phyloP scores from a whole-genome alignment of 1,284 basidiomycete species.

The Ceratobasidium sp. region DNA sequence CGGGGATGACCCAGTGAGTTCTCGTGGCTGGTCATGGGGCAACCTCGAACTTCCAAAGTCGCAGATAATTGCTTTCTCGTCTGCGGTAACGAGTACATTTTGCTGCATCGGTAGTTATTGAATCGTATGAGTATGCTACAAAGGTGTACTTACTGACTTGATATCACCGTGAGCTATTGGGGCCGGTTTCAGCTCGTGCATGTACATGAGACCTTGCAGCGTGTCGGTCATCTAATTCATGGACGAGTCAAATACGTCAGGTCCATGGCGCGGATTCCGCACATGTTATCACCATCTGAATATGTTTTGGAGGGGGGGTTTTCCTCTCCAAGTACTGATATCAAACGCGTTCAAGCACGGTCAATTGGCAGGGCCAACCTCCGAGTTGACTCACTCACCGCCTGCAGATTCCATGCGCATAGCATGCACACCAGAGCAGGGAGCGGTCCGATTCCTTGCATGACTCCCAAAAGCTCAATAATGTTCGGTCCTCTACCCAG shows the following conservation, averaged over 20 bases:
- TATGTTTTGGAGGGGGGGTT: slow-evolving; percentile 33
- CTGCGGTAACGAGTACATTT: slow-evolving; percentile 34
- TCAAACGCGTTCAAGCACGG: background rate
- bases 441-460: slow-evolving; percentile 20
- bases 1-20: slow-evolving; percentile 14
- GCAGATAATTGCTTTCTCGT: slow-evolving; percentile 36
- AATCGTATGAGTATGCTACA: background rate
- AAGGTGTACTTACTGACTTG: slow-evolving; percentile 30
- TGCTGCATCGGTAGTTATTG: background rate
- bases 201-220: slow-evolving; percentile 22
- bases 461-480: slow-evolving; percentile 24
- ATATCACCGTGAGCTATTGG: slow-evolving; percentile 39
- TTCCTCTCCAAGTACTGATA: slow-evolving; percentile 30
- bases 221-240: slow-evolving; percentile 37
- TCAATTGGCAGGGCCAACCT: background rate
- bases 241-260: background rate
- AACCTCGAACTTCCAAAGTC: slow-evolving; percentile 36
- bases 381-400: background rate
- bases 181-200: slow-evolving; percentile 31
- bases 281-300: slow-evolving; percentile 21
- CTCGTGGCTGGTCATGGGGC: background rate
- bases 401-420: slow-evolving; percentile 27
- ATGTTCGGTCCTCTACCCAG: slow-evolving; percentile 7
- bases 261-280: background rate
- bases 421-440: slow-evolving; percentile 16